Base-by-base conservation (phyloP, 768 basidiomycete species). In the Termitomyces sp. region DNA sequence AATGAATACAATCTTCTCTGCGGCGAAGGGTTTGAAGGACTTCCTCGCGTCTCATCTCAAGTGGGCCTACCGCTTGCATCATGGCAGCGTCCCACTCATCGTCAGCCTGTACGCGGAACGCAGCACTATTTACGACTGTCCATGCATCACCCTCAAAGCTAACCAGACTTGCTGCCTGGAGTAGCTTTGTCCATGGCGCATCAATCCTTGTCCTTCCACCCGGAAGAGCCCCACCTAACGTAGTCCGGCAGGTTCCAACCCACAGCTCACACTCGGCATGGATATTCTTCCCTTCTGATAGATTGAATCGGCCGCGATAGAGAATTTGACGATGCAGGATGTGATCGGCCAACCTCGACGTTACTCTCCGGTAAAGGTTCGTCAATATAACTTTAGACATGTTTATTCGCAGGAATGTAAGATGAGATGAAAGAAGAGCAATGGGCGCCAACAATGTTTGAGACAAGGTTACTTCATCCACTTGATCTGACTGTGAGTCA, bases 301-400 rank as follows among this genome's bases (percentile, higher is more conserved):
- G 69, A 33, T 80, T 76, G 56, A 94, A 80, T 59, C 82, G 82
- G 0, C 91, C 87, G 44, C 92, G 85, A 66, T 90, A 90, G 40
- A 88, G 69, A 54, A 97, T 84, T 58, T 88, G 84, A 14, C 94
- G 88, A 61, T 94, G 91, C 20, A 90, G 73, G 53, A 98, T 85
- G 67, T 94, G 85, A 50, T 88, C 84, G 0, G 88, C 78, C 13
- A 98, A 66, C 38, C 83, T 82, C 8, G 83, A 73, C 22, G 88
- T 84, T 59, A 89, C 85, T 32, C 82, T 82, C 35, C 94, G 81
- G 69, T 97, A 98, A 22, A 96, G 69, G 10, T 74, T 68, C 2
- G 84, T 85, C 47, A 86, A 72, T 0, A 75, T 75, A 0, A 80
- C 66, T 26, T 75, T 74, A 0, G 94, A 86, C 26, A 96, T 79